Conservation (phyloP, 306 rosid genomes). For the Pyrus communis region DNA sequence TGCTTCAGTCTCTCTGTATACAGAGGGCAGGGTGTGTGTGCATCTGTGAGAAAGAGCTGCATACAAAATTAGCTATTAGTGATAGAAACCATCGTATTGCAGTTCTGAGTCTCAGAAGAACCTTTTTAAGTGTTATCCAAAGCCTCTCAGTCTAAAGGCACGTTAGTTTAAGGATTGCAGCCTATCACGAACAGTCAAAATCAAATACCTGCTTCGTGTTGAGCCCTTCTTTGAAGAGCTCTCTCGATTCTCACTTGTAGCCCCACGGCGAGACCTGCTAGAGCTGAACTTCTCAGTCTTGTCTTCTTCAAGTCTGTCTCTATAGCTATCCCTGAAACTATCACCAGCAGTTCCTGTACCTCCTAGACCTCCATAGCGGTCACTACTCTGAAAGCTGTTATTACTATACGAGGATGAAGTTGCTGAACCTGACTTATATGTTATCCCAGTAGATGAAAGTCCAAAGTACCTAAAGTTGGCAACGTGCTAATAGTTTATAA, state of each 20-base stretch:
- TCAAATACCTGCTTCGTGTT: constrained; percentile 34
- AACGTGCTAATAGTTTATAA: constrained; percentile 4
- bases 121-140: neutral
- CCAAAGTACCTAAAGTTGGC: constrained; percentile 65
- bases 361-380: constrained; percentile 53
- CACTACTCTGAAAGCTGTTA: constrained; percentile 54
- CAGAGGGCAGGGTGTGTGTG: neutral
- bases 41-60: neutral
- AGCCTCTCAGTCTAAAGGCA: neutral
- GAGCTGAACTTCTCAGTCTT: constrained; percentile 42
- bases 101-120: neutral
- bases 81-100: neutral
- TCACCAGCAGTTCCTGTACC: constrained; percentile 43
- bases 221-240: constrained; percentile 58
- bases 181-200: neutral
- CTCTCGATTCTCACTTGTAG: constrained; percentile 33
- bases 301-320: constrained; percentile 52
- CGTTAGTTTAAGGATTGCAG: neutral
- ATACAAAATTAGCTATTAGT: neutral
- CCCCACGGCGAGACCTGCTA: constrained; percentile 39
- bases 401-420: constrained; percentile 52
- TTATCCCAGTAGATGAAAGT: constrained; percentile 88
- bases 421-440: constrained; percentile 64
- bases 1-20: neutral
- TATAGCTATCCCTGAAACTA: constrained; percentile 46